These are phyloP conservation scores for Malus hybrid DNA, from an alignment of 331 rosid species.

Conservation along the genomic window DNA sequence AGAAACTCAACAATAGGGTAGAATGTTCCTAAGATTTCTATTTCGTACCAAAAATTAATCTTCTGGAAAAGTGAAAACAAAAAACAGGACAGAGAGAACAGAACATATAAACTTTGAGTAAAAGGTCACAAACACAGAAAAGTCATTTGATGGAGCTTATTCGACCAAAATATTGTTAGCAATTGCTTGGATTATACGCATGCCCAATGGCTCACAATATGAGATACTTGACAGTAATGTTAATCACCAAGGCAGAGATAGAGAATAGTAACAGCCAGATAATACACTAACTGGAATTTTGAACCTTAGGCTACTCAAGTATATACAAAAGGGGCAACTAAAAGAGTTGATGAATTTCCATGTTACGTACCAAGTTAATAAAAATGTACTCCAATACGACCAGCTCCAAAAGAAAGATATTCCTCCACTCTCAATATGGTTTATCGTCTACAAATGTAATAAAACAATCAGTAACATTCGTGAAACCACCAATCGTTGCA, in stretches of 20 bases:
- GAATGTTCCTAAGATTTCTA: neutral
- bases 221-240: neutral
- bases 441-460: conserved; percentile 40
- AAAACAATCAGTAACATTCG: conserved; percentile 4
- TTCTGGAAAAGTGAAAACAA: neutral
- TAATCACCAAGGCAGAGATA: neutral
- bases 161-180: neutral
- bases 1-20: neutral
- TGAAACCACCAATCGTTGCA: neutral
- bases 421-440: conserved; percentile 47
- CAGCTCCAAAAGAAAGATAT: conserved; percentile 97
- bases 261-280: neutral
- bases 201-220: neutral
- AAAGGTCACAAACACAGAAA: neutral
- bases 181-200: neutral
- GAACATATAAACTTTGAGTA: neutral
- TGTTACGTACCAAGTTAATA: conserved; percentile 67
- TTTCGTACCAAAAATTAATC: neutral
- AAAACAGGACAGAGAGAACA: neutral
- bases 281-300: neutral
- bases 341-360: conserved; percentile 12
- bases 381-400: conserved; percentile 93
- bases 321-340: conserved; percentile 8
- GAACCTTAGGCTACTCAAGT: neutral
- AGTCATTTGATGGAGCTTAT: neutral